Evolutionary conservation across 371 early-diverging fungal genomes (phyloP).

Genomic region (Mucor lusitanicus): DNA sequence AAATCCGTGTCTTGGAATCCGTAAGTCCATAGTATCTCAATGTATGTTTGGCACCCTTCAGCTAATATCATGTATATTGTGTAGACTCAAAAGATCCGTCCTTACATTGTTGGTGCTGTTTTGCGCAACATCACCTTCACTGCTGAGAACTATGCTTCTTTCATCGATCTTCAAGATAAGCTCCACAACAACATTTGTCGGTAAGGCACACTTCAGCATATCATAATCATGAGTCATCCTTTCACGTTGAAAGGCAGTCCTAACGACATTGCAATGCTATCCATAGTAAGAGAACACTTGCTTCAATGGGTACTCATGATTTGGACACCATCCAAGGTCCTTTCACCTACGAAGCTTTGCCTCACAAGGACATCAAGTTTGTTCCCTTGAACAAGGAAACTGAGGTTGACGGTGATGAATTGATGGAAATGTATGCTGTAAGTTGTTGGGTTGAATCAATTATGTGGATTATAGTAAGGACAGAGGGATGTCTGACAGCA

Average conservation of each 20-base stretch:
- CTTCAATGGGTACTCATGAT: slow-evolving; percentile 99
- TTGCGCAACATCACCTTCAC: slow-evolving; percentile 90
- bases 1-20: slow-evolving; percentile 63
- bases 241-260: slow-evolving; percentile 5
- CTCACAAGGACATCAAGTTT: slow-evolving; percentile 92
- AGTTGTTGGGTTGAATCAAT: not conserved
- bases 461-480: not conserved
- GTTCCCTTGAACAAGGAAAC: slow-evolving; percentile 93
- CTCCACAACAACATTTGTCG: slow-evolving; percentile 97
- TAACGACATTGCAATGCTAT: slow-evolving; percentile 1
- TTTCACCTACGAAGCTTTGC: slow-evolving; percentile 93
- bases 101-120: slow-evolving; percentile 93
- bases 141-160: slow-evolving; percentile 85
- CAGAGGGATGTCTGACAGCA: not conserved
- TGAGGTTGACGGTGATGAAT: slow-evolving; percentile 82
- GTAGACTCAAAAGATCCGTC: slow-evolving; percentile 81
- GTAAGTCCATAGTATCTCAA: slow-evolving; percentile 10
- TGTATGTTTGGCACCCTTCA: not conserved
- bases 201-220: slow-evolving; percentile 32
- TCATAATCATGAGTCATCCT: slow-evolving; percentile 13
- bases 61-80: not conserved
- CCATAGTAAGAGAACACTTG: slow-evolving; percentile 90
- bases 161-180: slow-evolving; percentile 99
- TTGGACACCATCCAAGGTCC: slow-evolving; percentile 94
- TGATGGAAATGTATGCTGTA: slow-evolving; percentile 90